Percentiles rank a stretch among this genome's conserved stretches.
Evolutionary conservation across 768 basidiomycete genomes (phyloP).

Genomic region (Kondoa subrosea): DNA sequence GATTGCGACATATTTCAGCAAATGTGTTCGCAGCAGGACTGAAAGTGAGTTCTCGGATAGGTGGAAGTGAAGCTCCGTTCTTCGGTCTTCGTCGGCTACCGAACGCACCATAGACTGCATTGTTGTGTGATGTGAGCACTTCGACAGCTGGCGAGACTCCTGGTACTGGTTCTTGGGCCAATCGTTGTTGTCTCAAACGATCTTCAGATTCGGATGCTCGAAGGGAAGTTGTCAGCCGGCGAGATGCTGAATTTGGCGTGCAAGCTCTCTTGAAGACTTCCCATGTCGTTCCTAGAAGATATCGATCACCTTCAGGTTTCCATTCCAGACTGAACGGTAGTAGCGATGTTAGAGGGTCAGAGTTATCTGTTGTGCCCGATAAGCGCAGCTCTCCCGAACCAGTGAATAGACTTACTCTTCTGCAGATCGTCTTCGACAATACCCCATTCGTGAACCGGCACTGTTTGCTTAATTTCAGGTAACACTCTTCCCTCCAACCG

Average conservation of each 20-base stretch:
- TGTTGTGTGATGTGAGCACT: conserved; percentile 27
- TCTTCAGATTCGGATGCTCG: conserved; percentile 36
- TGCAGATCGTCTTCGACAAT: conserved; percentile 17
- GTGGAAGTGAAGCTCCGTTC: conserved; percentile 19
- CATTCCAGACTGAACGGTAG: conserved; percentile 59
- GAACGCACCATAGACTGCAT: conserved; percentile 2
- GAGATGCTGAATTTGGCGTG: conserved; percentile 54
- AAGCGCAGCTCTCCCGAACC: not conserved
- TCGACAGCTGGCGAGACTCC: conserved; percentile 22
- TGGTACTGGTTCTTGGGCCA: not conserved
- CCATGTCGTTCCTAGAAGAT: conserved; percentile 49
- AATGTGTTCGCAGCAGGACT: conserved; percentile 44
- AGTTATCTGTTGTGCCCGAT: conserved; percentile 16
- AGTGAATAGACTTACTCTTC: conserved; percentile 19
- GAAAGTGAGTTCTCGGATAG: conserved; percentile 48
- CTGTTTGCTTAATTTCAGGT: conserved; percentile 20
- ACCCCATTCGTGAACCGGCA: conserved; percentile 24
- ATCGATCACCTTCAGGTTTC: conserved; percentile 47
- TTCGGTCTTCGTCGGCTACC: conserved; percentile 9
- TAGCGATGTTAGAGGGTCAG: conserved; percentile 21
- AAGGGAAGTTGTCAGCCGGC: conserved; percentile 63
- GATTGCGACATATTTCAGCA: conserved; percentile 61
- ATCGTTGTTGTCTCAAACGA: conserved; percentile 17
- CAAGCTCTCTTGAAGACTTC: conserved; percentile 89
- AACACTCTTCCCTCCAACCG: conserved; percentile 85